Evolutionary conservation across 768 basidiomycete genomes (phyloP).

Genomic region (Plicaturopsis crispa): DNA sequence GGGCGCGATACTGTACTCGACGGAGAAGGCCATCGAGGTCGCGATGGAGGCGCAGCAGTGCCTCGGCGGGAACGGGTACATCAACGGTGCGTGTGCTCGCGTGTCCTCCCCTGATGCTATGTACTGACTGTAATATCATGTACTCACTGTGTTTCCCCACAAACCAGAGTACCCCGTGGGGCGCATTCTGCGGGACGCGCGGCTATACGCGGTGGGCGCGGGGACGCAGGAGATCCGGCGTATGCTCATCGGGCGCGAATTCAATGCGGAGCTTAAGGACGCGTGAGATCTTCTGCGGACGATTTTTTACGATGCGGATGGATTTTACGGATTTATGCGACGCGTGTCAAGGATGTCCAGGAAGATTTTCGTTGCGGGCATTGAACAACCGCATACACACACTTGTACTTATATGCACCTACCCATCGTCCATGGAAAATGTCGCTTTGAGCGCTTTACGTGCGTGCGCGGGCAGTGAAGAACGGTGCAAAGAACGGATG

Average conservation of each 20-base stretch:
- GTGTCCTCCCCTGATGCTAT: neutral
- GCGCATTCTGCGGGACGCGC: constrained; percentile 78
- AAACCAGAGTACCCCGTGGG: constrained; percentile 88
- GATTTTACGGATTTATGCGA: too few species aligned
- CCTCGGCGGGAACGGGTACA: constrained; percentile 92
- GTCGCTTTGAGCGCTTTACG: too few species aligned
- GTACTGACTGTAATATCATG: neutral
- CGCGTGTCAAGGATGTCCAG: too few species aligned
- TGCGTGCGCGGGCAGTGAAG: too few species aligned
- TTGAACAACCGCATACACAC: too few species aligned
- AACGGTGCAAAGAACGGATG: too few species aligned
- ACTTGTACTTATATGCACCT: too few species aligned
- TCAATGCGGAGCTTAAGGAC: constrained; percentile 63
- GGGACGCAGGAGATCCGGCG: constrained; percentile 93
- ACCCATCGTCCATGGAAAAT: too few species aligned
- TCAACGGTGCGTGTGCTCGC: constrained; percentile 59
- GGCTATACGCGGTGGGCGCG: constrained; percentile 92
- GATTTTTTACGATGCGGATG: too few species aligned
- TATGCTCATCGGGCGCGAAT: constrained; percentile 91
- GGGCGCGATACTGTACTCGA: constrained; percentile 89
- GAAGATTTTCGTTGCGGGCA: too few species aligned
- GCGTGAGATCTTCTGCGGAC: too few species aligned
- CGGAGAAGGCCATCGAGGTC: constrained; percentile 88
- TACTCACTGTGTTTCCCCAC: neutral
- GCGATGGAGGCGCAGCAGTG: constrained; percentile 90